Conservation (phyloP, 805 yeast genomes). For the Saccharomycopsis schoenii region DNA sequence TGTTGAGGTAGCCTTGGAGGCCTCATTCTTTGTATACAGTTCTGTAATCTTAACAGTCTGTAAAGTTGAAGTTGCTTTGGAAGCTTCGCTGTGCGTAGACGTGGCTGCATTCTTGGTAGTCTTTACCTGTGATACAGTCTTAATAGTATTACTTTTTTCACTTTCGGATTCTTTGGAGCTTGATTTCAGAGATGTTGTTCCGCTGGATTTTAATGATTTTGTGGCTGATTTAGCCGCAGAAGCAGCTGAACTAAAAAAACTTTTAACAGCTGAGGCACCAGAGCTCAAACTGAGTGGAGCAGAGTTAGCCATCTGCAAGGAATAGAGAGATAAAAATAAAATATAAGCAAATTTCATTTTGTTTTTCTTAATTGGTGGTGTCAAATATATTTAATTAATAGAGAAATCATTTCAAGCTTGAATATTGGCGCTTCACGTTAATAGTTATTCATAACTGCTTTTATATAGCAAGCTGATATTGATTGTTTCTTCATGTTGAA, state of each 20-base stretch:
- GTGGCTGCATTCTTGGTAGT: no score
- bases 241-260: background rate
- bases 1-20: no score
- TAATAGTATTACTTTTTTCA: background rate
- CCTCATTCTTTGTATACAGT: no score
- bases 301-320: background rate
- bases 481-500: background rate
- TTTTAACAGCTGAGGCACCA: background rate
- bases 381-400: no score
- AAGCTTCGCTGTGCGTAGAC: no score
- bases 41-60: no score
- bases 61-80: no score
- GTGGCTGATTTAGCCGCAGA: background rate
- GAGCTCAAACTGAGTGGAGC: background rate
- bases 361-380: background rate
- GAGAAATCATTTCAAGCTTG: no score
- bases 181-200: background rate
- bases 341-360: background rate
- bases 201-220: background rate
- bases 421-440: background rate
- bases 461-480: background rate
- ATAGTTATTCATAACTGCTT: background rate
- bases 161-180: background rate
- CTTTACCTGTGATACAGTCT: background rate
- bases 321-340: background rate